Percentiles rank a stretch among this genome's conserved stretches.
Evolutionary conservation across 208 protist genomes (phyloP).

Genomic region (Sergeia podlipaevii): DNA sequence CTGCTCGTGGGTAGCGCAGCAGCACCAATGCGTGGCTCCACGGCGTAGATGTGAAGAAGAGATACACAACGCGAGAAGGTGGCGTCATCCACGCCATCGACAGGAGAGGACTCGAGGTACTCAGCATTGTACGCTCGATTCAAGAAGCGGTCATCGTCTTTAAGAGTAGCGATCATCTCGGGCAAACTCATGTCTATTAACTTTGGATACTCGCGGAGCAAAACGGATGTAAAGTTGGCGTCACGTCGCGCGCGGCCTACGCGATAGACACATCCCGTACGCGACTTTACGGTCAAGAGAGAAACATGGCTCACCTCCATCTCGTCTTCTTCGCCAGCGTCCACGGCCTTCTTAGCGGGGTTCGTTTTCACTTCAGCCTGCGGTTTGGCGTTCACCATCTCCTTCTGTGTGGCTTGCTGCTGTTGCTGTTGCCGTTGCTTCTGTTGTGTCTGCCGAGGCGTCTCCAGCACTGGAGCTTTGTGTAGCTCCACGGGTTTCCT

Average conservation of each 20-base stretch:
- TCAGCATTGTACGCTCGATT: conserved; percentile 13
- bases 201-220: conserved; percentile 46
- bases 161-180: conserved; percentile 20
- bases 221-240: conserved; percentile 20
- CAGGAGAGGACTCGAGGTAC: conserved; percentile 20
- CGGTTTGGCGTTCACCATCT: conserved; percentile 10
- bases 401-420: conserved; percentile 2
- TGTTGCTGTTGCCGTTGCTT: too few species aligned
- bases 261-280: conserved; percentile 1
- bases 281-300: too few species aligned
- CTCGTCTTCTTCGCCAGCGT: too few species aligned
- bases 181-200: conserved; percentile 14
- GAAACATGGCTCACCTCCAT: too few species aligned
- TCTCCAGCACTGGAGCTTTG: too few species aligned
- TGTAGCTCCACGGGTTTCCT: too few species aligned
- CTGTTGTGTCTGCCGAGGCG: too few species aligned
- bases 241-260: conserved; percentile 23
- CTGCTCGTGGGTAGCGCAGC: too few species aligned
- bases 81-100: conserved; percentile 25
- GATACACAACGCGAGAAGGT: conserved; percentile 30
- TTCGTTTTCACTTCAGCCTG: neutral
- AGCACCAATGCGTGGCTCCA: conserved; percentile 12
- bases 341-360: neutral
- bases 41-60: conserved; percentile 21
- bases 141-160: conserved; percentile 15